Conservation (phyloP, 1,139 yeast genomes). For the Meyerozyma smithsonii region DNA sequence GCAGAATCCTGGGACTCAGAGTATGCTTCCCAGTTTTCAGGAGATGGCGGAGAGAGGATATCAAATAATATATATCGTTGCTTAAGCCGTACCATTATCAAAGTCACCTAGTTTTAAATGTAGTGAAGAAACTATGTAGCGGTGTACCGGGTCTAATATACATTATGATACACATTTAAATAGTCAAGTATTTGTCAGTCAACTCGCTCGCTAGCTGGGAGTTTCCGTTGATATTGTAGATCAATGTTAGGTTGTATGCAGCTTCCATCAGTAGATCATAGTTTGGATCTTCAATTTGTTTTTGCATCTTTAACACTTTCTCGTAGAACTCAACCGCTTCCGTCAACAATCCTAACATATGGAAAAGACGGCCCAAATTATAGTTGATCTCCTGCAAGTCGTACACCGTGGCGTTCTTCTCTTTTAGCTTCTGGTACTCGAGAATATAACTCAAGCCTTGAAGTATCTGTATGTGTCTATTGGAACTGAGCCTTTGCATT, state of each 20-base stretch:
- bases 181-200: constrained; percentile 56
- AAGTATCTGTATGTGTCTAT: constrained; percentile 79
- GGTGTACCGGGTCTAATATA: not conserved
- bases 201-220: constrained; percentile 54
- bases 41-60: constrained; percentile 55
- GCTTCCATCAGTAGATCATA: constrained; percentile 70
- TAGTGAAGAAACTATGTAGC: not conserved
- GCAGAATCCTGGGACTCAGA: constrained; percentile 28
- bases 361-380: constrained; percentile 82
- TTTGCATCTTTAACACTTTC: constrained; percentile 46
- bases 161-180: constrained; percentile 12
- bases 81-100: constrained; percentile 77
- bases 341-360: constrained; percentile 69
- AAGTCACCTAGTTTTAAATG: no score
- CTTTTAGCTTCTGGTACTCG: constrained; percentile 57
- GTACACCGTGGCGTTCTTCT: constrained; percentile 33
- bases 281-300: constrained; percentile 21
- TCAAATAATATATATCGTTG: constrained; percentile 82
- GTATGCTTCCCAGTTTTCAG: constrained; percentile 15
- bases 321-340: constrained; percentile 72
- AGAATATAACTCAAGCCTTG: constrained; percentile 79
- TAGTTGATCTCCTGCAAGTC: constrained; percentile 77
- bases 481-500: constrained; percentile 81
- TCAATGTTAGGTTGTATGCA: constrained; percentile 76
- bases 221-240: constrained; percentile 76